These are phyloP conservation scores for Wickerhamiella galacta DNA, from an alignment of 805 yeast species.

Conservation along the genomic window DNA sequence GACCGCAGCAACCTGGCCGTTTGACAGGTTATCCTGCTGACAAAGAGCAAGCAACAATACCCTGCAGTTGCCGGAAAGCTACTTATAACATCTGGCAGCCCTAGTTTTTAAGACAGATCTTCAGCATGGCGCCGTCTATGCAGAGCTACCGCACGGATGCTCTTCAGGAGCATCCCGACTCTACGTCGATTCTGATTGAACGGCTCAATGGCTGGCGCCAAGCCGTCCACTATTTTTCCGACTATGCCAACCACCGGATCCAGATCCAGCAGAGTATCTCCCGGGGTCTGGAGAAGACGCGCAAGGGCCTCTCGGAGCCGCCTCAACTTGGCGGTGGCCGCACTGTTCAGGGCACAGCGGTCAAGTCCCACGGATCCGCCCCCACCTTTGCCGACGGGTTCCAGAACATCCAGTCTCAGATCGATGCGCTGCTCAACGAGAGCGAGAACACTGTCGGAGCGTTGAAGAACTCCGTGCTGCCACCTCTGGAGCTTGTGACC, in stretches of 20 bases:
- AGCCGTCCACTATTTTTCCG: conserved; percentile 16
- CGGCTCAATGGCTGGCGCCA: conserved; percentile 25
- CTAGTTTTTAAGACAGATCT: too few species aligned
- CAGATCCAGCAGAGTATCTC: conserved; percentile 16
- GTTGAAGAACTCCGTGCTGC: conserved; percentile 23
- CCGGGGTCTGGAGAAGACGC: conserved; percentile 19
- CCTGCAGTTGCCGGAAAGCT: too few species aligned
- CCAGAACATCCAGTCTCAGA: conserved; percentile 16
- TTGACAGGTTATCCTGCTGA: too few species aligned
- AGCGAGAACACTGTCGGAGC: conserved; percentile 25
- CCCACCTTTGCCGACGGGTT: conserved; percentile 20
- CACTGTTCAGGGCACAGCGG: conserved; percentile 1
- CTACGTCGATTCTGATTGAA: conserved; percentile 20
- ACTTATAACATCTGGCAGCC: too few species aligned
- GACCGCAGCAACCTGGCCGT: too few species aligned
- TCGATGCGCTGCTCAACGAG: conserved; percentile 21
- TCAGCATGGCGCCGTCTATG: not conserved
- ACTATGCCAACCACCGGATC: conserved; percentile 17
- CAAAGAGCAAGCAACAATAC: too few species aligned
- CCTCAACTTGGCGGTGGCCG: conserved; percentile 18
- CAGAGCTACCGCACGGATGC: conserved; percentile 5
- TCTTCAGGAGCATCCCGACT: conserved; percentile 15
- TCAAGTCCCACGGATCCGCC: conserved; percentile 1
- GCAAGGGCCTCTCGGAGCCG: conserved; percentile 21
- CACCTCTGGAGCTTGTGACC: conserved; percentile 26